Base-by-base conservation (phyloP, 169 alveolate genomes). In the Haemoproteus tartakovskyi region DNA sequence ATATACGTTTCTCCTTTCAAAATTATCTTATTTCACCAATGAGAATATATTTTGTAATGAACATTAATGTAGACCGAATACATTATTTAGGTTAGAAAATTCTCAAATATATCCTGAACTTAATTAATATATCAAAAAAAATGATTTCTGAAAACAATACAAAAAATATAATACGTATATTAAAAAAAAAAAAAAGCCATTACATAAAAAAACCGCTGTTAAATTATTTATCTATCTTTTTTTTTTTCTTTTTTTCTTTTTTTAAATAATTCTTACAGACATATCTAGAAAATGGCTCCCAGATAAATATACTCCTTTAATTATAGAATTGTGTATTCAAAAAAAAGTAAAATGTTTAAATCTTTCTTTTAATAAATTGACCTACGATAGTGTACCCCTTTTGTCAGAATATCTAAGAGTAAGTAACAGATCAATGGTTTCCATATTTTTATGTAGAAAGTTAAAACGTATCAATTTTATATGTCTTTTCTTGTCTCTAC, bases 231-330 rank as follows among this genome's bases (percentile, higher is more conserved):
- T n/a, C n/a, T n/a, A n/a, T n/a, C n/a, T n/a, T n/a, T n/a, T n/a
- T n/a, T n/a, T n/a, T n/a, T n/a, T n/a, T n/a, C n/a, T n/a, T n/a
- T n/a, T n/a, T n/a, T 33, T 33, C 9, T 33, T 6, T 33, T 33
- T 33, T 33, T 33, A 33, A 6, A 9, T 33, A 33, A 33, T 9
- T 5, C 43, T 18, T 1, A 3, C 41, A 64, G 83, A 70, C 45
- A 41, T 70, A 24, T 70, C 83, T 54, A 56, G 83, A 43, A 70
- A 54, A 37, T 70, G 83, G 83, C 38, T 70, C n/a, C 26, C 83
- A 54, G 83, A 70, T 60, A 70, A 70, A 38, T 70, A 70, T 41
- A 37, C 56, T 40, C 26, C 83, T 11, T 22, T 57, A 22, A 45
- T 70, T 29, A 38, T 70, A 27, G 61, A 70, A 54, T 70, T 70